phyloP scores from a whole-genome alignment of 306 rosid genomes.

The Trifolium repens region DNA sequence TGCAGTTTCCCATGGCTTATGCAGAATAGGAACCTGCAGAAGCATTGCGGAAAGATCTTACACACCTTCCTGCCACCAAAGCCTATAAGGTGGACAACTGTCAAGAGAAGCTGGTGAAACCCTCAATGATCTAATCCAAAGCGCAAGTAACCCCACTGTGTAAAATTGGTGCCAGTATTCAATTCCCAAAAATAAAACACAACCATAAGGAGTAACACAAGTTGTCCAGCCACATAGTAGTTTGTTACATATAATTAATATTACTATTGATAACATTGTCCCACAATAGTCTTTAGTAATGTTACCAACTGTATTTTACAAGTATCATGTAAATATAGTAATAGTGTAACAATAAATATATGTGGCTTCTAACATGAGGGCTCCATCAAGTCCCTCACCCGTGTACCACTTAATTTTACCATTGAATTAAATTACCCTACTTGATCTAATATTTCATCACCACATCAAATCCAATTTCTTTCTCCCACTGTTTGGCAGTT shows the following conservation, averaged over 20 bases:
- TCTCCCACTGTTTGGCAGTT: too few species aligned
- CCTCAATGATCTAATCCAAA: slow-evolving; percentile 1
- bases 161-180: not conserved
- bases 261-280: not conserved
- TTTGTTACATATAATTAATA: not conserved
- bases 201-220: not conserved
- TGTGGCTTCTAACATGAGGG: too few species aligned
- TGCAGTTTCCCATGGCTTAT: not conserved
- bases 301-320: not conserved
- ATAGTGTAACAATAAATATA: too few species aligned
- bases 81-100: slow-evolving; percentile 22
- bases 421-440: too few species aligned
- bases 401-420: too few species aligned
- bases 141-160: slow-evolving; percentile 1
- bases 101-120: slow-evolving; percentile 9
- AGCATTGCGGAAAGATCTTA: slow-evolving; percentile 9
- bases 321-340: too few species aligned
- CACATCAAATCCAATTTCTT: too few species aligned
- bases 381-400: too few species aligned
- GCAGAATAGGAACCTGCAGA: slow-evolving; percentile 1
- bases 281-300: not conserved
- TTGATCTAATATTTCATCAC: too few species aligned
- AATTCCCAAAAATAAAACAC: not conserved
- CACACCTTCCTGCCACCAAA: slow-evolving; percentile 27
- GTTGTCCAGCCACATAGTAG: not conserved